phyloP scores from a whole-genome alignment of 805 yeast genomes.

The Candida pseudoglaebosa region DNA sequence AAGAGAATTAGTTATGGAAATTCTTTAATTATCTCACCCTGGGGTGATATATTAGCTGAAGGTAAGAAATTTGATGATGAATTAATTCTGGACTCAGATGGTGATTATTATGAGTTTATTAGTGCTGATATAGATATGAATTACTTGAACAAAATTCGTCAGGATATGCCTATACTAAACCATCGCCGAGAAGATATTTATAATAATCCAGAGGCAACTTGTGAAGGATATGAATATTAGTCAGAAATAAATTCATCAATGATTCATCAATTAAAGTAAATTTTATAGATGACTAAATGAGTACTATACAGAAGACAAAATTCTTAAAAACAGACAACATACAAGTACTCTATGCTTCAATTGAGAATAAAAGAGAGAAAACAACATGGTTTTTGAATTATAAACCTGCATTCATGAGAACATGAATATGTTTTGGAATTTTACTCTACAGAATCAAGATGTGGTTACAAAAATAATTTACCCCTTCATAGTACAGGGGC shows the following conservation, averaged over 20 bases:
- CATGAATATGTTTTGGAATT: too few species aligned
- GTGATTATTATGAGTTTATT: constrained; percentile 40
- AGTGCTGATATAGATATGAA: constrained; percentile 65
- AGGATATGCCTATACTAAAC: constrained; percentile 70
- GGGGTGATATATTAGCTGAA: constrained; percentile 75
- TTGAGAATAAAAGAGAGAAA: too few species aligned
- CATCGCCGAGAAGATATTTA: constrained; percentile 66
- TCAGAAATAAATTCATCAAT: background rate
- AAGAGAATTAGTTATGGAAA: constrained; percentile 82
- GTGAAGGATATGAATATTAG: constrained; percentile 1
- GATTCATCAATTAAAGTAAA: too few species aligned
- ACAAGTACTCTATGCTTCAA: too few species aligned
- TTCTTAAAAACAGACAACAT: too few species aligned
- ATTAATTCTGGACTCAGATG: constrained; percentile 19
- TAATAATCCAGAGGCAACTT: background rate
- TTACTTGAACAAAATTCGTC: constrained; percentile 47
- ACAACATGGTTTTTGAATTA: too few species aligned
- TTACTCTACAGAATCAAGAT: too few species aligned
- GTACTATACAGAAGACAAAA: too few species aligned
- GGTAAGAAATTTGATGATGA: constrained; percentile 27
- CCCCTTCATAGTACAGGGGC: too few species aligned
- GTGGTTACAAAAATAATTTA: too few species aligned
- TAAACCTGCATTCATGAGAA: too few species aligned
- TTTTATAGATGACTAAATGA: too few species aligned
- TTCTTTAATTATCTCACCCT: constrained; percentile 82